These are phyloP conservation scores for Aspergillus cavernicola DNA, from an alignment of 495 filamentous ascomycete genomes.

Conservation along the genomic window DNA sequence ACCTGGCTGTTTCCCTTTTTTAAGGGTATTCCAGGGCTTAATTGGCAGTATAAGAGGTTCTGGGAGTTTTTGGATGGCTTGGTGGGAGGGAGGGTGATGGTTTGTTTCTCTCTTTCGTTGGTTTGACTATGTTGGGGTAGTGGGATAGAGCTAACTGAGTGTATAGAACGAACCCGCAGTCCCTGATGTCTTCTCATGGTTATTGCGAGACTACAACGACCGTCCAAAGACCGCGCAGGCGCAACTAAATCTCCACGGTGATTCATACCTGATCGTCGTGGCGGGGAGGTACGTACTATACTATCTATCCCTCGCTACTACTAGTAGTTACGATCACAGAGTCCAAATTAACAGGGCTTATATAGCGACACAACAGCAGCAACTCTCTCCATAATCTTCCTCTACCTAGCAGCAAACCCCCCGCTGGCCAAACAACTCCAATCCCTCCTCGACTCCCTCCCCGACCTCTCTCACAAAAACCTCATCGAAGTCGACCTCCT, in stretches of 20 bases:
- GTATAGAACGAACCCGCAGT: constrained; percentile 21
- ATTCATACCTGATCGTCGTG: constrained; percentile 34
- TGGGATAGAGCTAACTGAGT: no score
- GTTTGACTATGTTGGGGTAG: no score
- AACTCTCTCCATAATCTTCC: constrained; percentile 32
- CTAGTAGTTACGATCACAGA: neutral
- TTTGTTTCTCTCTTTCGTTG: no score
- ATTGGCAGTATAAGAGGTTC: no score
- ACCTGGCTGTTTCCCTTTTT: no score
- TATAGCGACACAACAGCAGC: constrained; percentile 36
- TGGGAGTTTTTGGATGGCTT: no score
- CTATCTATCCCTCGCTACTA: no score
- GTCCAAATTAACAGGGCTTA: no score
- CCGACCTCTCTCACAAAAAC: constrained; percentile 7
- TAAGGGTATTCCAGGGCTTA: no score
- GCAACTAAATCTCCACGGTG: constrained; percentile 26
- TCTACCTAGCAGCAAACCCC: constrained; percentile 25
- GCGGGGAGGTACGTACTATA: constrained; percentile 36
- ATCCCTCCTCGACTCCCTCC: constrained; percentile 20
- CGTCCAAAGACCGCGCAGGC: constrained; percentile 22
- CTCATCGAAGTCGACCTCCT: constrained; percentile 21
- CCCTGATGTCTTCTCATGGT: constrained; percentile 30
- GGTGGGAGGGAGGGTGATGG: no score
- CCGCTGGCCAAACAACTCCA: constrained; percentile 17
- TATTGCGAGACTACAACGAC: constrained; percentile 28